Percentiles rank a stretch among this genome's conserved stretches.
Conservation (phyloP, 306 rosid species). For the Cucurbita maxima region DNA sequence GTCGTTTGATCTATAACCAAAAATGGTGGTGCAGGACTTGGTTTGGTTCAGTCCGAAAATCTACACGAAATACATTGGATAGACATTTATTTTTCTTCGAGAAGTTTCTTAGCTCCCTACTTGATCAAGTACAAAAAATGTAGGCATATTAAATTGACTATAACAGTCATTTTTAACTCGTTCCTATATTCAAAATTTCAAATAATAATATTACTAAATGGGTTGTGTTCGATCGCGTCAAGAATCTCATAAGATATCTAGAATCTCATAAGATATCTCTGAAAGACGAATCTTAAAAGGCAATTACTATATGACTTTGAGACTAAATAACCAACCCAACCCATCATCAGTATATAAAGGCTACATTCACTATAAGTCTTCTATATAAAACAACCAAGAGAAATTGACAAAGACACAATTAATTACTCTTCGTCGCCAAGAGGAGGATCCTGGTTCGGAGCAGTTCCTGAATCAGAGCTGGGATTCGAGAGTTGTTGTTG, state of each 20-base stretch:
- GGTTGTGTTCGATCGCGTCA: too few species aligned
- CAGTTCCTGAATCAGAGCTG: background rate
- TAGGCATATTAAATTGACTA: too few species aligned
- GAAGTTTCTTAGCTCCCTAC: too few species aligned
- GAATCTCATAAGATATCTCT: background rate
- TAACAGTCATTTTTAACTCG: too few species aligned
- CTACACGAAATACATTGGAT: too few species aligned
- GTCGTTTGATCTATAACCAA: too few species aligned
- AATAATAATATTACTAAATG: background rate
- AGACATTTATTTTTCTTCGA: too few species aligned
- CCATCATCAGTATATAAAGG: background rate
- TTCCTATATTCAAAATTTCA: too few species aligned
- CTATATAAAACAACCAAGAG: background rate
- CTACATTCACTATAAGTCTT: background rate
- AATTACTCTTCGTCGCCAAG: background rate
- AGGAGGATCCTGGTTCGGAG: background rate
- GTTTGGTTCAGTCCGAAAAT: too few species aligned
- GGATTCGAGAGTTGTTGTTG: background rate
- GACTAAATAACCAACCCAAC: background rate
- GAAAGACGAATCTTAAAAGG: background rate
- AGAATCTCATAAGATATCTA: background rate
- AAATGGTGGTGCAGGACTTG: too few species aligned
- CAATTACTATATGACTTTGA: background rate
- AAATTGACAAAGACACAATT: background rate
- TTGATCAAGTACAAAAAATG: too few species aligned